Evolutionary conservation across 2,329 filamentous ascomycete species (phyloP).

Genomic region (Colletotrichum filicis): DNA sequence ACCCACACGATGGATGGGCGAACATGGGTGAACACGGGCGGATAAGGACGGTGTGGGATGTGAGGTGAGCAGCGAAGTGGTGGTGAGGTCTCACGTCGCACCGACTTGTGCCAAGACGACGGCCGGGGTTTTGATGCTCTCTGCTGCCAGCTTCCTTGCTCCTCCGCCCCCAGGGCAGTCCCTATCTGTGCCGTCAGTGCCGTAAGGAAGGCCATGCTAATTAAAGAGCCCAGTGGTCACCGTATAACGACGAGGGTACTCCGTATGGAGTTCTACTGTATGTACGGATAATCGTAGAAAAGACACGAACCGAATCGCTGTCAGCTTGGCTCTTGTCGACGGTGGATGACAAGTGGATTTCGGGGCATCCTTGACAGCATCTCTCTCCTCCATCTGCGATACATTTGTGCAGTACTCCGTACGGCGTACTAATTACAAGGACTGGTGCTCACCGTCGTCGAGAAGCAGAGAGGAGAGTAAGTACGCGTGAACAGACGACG

Average conservation of each 20-base stretch:
- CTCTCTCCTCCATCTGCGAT: slow-evolving; percentile 13
- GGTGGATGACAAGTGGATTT: slow-evolving; percentile 27
- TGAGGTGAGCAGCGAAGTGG: slow-evolving; percentile 2
- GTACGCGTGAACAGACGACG: not conserved
- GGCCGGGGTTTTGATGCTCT: slow-evolving; percentile 4
- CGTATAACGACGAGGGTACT: slow-evolving; percentile 8
- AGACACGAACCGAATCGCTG: slow-evolving; percentile 1
- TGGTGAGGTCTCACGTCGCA: slow-evolving; percentile 31
- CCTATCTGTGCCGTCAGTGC: slow-evolving; percentile 12
- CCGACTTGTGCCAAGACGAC: slow-evolving; percentile 17
- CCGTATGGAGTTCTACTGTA: too few relatives aligned
- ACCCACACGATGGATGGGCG: slow-evolving; percentile 14
- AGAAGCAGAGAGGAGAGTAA: not conserved
- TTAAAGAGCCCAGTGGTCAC: not conserved
- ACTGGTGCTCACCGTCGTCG: not conserved
- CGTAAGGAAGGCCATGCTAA: slow-evolving; percentile 16
- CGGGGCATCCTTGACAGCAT: slow-evolving; percentile 10
- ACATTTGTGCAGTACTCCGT: not conserved
- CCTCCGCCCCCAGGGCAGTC: slow-evolving; percentile 5
- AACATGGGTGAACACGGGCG: slow-evolving; percentile 17
- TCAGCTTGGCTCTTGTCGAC: slow-evolving; percentile 20
- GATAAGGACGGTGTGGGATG: slow-evolving; percentile 32
- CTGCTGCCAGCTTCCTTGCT: not conserved
- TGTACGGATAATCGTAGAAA: not conserved
- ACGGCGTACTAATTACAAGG: not conserved